Percentiles rank a stretch among this genome's conserved stretches.
Conservation (phyloP, 257 asterid species). For the Agastache rugosa region DNA sequence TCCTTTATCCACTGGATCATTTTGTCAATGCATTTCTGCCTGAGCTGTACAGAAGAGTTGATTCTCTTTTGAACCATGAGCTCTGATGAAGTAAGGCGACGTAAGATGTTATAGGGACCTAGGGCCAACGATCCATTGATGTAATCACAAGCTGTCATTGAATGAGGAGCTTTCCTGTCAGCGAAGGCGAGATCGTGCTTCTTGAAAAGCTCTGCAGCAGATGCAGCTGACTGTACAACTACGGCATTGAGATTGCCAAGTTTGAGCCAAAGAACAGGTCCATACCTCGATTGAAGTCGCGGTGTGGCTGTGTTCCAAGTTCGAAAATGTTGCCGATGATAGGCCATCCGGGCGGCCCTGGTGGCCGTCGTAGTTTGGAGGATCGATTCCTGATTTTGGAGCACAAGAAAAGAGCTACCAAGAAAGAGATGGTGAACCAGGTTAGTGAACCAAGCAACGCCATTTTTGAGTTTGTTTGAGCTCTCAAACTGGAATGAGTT, state of each 20-base stretch:
- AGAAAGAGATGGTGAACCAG: constrained; percentile 16
- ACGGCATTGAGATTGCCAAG: constrained; percentile 43
- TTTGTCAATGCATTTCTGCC: constrained; percentile 41
- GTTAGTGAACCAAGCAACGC: constrained; percentile 25
- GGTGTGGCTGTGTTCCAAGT: constrained; percentile 45
- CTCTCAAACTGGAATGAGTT: neutral
- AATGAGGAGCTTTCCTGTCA: constrained; percentile 35
- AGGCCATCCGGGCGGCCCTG: constrained; percentile 58
- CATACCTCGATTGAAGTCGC: constrained; percentile 36
- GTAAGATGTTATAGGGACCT: constrained; percentile 40
- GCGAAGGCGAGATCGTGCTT: constrained; percentile 45
- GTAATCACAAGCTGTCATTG: constrained; percentile 42
- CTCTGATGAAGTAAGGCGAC: constrained; percentile 43
- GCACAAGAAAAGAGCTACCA: neutral
- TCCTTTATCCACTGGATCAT: constrained; percentile 47
- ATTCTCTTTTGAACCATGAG: constrained; percentile 43
- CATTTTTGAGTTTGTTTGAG: constrained; percentile 15
- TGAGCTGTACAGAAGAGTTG: constrained; percentile 29
- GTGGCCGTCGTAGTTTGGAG: constrained; percentile 37
- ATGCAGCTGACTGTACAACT: constrained; percentile 40
- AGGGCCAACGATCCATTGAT: constrained; percentile 36
- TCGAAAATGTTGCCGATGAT: constrained; percentile 52
- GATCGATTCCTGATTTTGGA: constrained; percentile 10
- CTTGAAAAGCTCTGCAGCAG: constrained; percentile 54
- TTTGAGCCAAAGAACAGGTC: constrained; percentile 49